Percentiles rank a stretch among this genome's conserved stretches.
These are phyloP conservation scores for Conticribra weissflogii DNA, from an alignment of 108 stramenopile species.

Conservation along the genomic window DNA sequence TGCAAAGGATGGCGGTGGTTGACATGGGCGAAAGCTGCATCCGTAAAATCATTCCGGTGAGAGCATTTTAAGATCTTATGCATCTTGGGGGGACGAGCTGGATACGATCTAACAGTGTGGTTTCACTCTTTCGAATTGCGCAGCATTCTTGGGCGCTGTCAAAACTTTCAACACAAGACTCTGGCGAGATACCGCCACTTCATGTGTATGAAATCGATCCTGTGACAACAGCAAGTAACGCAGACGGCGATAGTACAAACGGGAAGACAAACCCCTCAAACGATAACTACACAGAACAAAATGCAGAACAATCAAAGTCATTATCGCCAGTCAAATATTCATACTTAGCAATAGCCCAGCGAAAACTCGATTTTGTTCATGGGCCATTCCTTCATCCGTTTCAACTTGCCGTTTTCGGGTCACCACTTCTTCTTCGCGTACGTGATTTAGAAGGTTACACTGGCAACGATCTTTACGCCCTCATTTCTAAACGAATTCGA, in stretches of 20 bases:
- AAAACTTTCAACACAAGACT: slow-evolving; percentile 74
- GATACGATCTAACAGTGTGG: not conserved
- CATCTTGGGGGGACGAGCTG: not conserved
- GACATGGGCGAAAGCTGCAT: slow-evolving; percentile 86
- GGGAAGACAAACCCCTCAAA: not conserved
- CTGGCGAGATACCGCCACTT: slow-evolving; percentile 76
- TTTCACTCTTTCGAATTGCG: not conserved
- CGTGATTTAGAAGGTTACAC: slow-evolving; percentile 71
- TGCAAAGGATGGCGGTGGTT: slow-evolving; percentile 81
- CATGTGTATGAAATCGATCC: slow-evolving; percentile 83
- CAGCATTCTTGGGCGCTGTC: slow-evolving; percentile 80
- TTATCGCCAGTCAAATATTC: slow-evolving; percentile 48
- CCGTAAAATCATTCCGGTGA: slow-evolving; percentile 79
- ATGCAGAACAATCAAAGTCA: slow-evolving; percentile 9
- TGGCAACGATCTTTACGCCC: slow-evolving; percentile 77
- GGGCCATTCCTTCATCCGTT: slow-evolving; percentile 80
- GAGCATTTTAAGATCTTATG: slow-evolving; percentile 25
- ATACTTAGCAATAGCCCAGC: slow-evolving; percentile 80
- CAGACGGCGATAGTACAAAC: not conserved
- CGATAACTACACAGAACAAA: not conserved
- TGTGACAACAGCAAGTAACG: slow-evolving; percentile 1
- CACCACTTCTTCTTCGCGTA: slow-evolving; percentile 77
- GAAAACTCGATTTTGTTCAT: slow-evolving; percentile 66
- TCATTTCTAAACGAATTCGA: slow-evolving; percentile 66
- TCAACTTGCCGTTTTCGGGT: slow-evolving; percentile 73